Percentiles rank a stretch among this genome's conserved stretches.
Conservation (phyloP, 108 stramenopile genomes). For the Cyclotella distinguenda region DNA sequence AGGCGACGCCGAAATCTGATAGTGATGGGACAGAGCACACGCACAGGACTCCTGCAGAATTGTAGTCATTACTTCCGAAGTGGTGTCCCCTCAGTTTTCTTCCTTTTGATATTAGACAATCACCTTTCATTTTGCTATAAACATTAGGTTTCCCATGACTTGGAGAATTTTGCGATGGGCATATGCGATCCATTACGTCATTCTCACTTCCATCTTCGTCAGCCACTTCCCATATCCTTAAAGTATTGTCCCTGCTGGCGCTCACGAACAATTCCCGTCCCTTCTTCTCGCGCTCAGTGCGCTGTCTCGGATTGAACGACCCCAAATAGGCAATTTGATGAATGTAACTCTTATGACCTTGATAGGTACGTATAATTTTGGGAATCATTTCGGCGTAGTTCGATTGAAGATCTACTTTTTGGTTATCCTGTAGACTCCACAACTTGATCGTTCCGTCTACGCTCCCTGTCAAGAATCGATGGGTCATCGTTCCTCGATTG, state of each 20-base stretch:
- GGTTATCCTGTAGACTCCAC: slow-evolving; percentile 30
- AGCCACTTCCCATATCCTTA: slow-evolving; percentile 29
- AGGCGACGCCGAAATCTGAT: not conserved
- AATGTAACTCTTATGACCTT: slow-evolving; percentile 21
- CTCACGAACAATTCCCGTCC: slow-evolving; percentile 25
- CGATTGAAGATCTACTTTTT: not conserved
- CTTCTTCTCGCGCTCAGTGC: not conserved
- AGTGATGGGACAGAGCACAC: slow-evolving; percentile 28
- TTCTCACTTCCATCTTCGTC: not conserved
- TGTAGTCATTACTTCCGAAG: slow-evolving; percentile 8
- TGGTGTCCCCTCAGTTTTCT: slow-evolving; percentile 28
- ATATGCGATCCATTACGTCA: not conserved
- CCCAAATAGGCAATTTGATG: slow-evolving; percentile 15
- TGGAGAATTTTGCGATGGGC: not conserved
- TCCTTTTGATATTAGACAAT: slow-evolving; percentile 3
- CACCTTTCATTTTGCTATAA: not conserved
- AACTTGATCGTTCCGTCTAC: slow-evolving; percentile 36
- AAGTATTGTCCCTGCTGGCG: slow-evolving; percentile 34
- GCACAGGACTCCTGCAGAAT: slow-evolving; percentile 23
- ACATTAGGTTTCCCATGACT: no score
- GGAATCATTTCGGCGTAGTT: slow-evolving; percentile 2
- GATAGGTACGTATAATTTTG: slow-evolving; percentile 10
- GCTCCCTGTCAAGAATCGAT: slow-evolving; percentile 33
- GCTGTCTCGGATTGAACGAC: slow-evolving; percentile 6
- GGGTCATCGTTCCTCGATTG: not conserved